Conservation (phyloP, 371 early-diverging fungal species). For the Mortierella sp. region DNA sequence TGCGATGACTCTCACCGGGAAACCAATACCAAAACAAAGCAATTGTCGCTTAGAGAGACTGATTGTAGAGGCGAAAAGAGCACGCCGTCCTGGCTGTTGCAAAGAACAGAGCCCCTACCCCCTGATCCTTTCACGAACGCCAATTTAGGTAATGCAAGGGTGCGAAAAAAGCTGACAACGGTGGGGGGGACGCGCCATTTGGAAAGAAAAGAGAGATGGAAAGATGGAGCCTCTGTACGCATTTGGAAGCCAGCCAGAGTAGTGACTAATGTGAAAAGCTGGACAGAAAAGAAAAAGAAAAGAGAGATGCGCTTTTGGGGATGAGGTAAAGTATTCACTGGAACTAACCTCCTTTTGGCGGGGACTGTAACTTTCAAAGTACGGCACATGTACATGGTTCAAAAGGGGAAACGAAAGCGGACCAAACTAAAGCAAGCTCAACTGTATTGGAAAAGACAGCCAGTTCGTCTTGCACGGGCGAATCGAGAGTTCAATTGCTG, state of each 20-base stretch:
- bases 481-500: neutral
- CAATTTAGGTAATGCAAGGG: neutral
- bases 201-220: slow-evolving; percentile 1
- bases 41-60: neutral
- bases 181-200: neutral
- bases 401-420: slow-evolving; percentile 6
- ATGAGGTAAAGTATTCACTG: neutral
- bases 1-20: neutral
- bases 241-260: slow-evolving; percentile 4
- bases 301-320: neutral
- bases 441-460: neutral
- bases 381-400: slow-evolving; percentile 1
- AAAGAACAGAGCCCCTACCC: neutral
- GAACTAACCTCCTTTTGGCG: slow-evolving; percentile 10
- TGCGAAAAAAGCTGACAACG: neutral
- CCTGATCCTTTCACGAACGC: neutral
- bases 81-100: neutral
- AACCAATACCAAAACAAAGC: neutral
- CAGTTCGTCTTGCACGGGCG: neutral
- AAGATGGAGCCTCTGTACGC: neutral
- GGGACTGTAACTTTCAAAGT: slow-evolving; percentile 12
- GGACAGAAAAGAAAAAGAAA: neutral
- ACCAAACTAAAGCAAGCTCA: neutral
- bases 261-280: slow-evolving; percentile 6
- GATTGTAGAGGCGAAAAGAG: neutral